Base-by-base conservation (phyloP, 805 yeast species). In the Saturnispora kantuleensis region DNA sequence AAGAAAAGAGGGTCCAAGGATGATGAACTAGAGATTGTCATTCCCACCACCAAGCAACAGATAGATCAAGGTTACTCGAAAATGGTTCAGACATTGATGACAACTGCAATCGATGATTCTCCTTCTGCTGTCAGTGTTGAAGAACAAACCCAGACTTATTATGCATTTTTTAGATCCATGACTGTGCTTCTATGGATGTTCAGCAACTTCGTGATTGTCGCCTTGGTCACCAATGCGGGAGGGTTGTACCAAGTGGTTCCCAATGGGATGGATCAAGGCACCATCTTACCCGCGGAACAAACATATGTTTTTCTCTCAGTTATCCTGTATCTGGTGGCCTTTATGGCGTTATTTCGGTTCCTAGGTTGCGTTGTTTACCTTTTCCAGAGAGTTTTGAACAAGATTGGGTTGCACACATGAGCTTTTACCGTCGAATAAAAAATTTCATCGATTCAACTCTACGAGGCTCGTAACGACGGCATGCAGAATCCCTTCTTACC, bases 311-410 rank as follows among this genome's bases (percentile, higher is more conserved):
- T 87, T 59, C 73, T 90, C 61, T 76, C 93, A 5, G 86, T 90
- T 29, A 81, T 90, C 38, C 68, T 90, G 52, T 90, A 97, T 96
- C 66, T 89, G 32, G 97, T 90, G 36, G 96, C 96, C 4, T 84
- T 81, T 26, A 75, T 87, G 71, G 96, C 97, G 0, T 72, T 81
- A 6, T 81, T 86, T 61, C 70, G 97, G 50, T 82, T 90, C 52
- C 41, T 81, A 26, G 96, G 97, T 1, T 77, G 94, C 52, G 60
- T 73, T 2, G 57, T 74, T 34, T 90, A 79, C 58, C 64, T 86
- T 57, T 42, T 70, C 12, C 46, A 52, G 51, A 51, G 55, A 62
- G 39, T 51, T 7, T 46, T 50, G 26, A 50, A 50, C 26, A 39
- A 29, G 11, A 17, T 50, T 15, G 47, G 47, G 8, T 13, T 31